A percentile compares a stretch with the other conserved stretches of the same genome.
Conservation (phyloP, 306 rosid species). For the Rosa lucieae region DNA sequence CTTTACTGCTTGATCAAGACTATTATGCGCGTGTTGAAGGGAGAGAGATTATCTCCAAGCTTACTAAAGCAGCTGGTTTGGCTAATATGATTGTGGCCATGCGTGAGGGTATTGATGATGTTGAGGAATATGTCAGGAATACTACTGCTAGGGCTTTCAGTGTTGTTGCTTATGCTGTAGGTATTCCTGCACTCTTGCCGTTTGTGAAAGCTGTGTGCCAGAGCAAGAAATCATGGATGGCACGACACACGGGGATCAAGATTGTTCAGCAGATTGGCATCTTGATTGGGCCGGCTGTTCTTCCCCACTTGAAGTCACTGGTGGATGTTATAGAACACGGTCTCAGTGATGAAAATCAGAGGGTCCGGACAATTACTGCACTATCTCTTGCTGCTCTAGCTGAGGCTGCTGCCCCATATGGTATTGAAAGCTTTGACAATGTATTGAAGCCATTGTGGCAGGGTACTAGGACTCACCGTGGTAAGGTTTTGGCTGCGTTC, state of each 20-base stretch:
- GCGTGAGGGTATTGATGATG: slow-evolving; percentile 94
- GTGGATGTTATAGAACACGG: slow-evolving; percentile 90
- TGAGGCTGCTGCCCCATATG: slow-evolving; percentile 94
- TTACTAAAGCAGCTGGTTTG: slow-evolving; percentile 94
- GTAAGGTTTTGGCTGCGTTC: slow-evolving; percentile 91
- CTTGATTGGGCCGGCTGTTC: slow-evolving; percentile 87
- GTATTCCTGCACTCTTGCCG: slow-evolving; percentile 86
- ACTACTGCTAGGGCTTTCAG: slow-evolving; percentile 96
- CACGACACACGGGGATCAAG: slow-evolving; percentile 91
- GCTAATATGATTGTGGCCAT: slow-evolving; percentile 97
- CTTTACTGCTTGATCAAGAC: slow-evolving; percentile 84
- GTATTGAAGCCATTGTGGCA: slow-evolving; percentile 88
- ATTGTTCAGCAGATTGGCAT: slow-evolving; percentile 97
- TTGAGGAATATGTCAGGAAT: slow-evolving; percentile 86
- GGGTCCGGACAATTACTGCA: slow-evolving; percentile 88
- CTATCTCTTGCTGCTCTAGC: slow-evolving; percentile 90
- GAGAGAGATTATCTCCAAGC: slow-evolving; percentile 86
- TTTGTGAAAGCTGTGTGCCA: slow-evolving; percentile 93
- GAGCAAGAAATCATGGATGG: slow-evolving; percentile 97
- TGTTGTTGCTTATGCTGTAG: slow-evolving; percentile 91
- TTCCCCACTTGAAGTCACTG: slow-evolving; percentile 83
- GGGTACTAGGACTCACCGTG: slow-evolving; percentile 92
- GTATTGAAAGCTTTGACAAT: slow-evolving; percentile 92
- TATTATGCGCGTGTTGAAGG: slow-evolving; percentile 96
- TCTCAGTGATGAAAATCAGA: slow-evolving; percentile 86